These are phyloP conservation scores for Eutypella sp. DNA, from an alignment of 2,329 filamentous ascomycete species.

Conservation along the genomic window DNA sequence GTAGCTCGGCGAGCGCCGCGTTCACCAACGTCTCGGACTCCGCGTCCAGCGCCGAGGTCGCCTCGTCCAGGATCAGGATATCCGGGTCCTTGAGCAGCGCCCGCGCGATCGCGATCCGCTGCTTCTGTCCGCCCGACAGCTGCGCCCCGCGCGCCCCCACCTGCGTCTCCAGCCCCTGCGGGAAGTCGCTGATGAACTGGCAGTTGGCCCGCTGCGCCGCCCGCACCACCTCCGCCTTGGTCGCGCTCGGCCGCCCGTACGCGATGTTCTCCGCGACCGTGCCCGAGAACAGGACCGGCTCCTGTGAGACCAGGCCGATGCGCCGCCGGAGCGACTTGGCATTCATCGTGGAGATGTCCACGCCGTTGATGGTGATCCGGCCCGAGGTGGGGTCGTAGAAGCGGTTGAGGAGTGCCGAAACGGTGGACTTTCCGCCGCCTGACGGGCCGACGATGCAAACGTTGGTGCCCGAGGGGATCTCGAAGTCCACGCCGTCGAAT, in stretches of 20 bases:
- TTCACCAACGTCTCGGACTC: slow-evolving; percentile 97
- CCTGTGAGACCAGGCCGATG: slow-evolving; percentile 92
- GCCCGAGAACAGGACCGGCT: slow-evolving; percentile 87
- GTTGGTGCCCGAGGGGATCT: slow-evolving; percentile 88
- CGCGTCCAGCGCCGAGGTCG: slow-evolving; percentile 90
- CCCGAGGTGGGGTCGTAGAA: slow-evolving; percentile 85
- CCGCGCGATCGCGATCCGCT: slow-evolving; percentile 93
- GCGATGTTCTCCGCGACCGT: slow-evolving; percentile 85
- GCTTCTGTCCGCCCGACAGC: slow-evolving; percentile 93
- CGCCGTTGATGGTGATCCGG: slow-evolving; percentile 74
- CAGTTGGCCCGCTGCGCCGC: slow-evolving; percentile 93
- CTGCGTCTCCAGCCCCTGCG: slow-evolving; percentile 88
- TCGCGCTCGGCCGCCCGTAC: slow-evolving; percentile 79
- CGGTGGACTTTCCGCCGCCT: slow-evolving; percentile 93
- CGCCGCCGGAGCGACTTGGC: slow-evolving; percentile 86
- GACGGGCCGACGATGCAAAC: slow-evolving; percentile 96
- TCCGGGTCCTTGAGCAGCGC: slow-evolving; percentile 94
- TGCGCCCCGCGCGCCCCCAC: slow-evolving; percentile 91
- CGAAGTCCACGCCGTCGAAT: slow-evolving; percentile 83
- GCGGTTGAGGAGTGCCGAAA: slow-evolving; percentile 81
- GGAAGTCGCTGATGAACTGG: slow-evolving; percentile 93
- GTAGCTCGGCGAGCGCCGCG: slow-evolving; percentile 73
- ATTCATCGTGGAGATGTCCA: slow-evolving; percentile 81
- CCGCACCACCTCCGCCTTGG: slow-evolving; percentile 72
- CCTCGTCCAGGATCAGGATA: slow-evolving; percentile 93